These are phyloP conservation scores for Didymella pinodella DNA, from an alignment of 2,329 filamentous ascomycete genomes.

Conservation along the genomic window DNA sequence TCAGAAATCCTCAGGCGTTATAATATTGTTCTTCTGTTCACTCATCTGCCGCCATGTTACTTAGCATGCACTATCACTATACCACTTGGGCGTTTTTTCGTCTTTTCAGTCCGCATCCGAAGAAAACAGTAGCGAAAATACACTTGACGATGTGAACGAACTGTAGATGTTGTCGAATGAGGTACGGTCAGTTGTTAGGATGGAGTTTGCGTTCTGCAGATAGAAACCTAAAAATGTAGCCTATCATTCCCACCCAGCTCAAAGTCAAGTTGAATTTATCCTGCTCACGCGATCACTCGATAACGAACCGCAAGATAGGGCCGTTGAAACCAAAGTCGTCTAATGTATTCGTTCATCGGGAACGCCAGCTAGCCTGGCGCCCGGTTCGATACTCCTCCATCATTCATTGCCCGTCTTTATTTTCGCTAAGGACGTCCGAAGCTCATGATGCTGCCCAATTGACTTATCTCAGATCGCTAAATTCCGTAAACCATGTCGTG, in stretches of 20 bases:
- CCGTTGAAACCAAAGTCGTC: slow-evolving; percentile 26
- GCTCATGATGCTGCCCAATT: slow-evolving; percentile 31
- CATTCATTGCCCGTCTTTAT: slow-evolving; percentile 33
- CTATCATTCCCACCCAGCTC: background rate
- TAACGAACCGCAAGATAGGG: slow-evolving; percentile 5
- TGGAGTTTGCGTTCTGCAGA: background rate
- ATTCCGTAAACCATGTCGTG: slow-evolving; percentile 40
- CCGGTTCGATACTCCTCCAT: slow-evolving; percentile 33
- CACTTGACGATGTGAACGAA: slow-evolving; percentile 10
- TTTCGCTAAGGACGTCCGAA: slow-evolving; percentile 42
- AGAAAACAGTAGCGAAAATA: slow-evolving; percentile 5
- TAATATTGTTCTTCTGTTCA: slow-evolving; percentile 4
- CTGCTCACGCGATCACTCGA: background rate
- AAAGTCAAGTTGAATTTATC: background rate
- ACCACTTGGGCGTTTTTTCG: slow-evolving; percentile 8
- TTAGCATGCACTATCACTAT: slow-evolving; percentile 16
- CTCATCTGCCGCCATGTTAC: slow-evolving; percentile 4
- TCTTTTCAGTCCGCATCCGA: background rate
- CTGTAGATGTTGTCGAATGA: slow-evolving; percentile 18
- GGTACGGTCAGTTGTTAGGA: slow-evolving; percentile 2
- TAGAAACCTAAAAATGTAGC: slow-evolving; percentile 4
- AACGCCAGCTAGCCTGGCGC: slow-evolving; percentile 47
- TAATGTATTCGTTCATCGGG: slow-evolving; percentile 42
- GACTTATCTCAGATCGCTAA: slow-evolving; percentile 33
- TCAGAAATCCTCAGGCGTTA: background rate